A percentile compares a stretch with the other conserved stretches of the same genome.
phyloP scores from a whole-genome alignment of 345 rosid genomes.

The Brassica napus region DNA sequence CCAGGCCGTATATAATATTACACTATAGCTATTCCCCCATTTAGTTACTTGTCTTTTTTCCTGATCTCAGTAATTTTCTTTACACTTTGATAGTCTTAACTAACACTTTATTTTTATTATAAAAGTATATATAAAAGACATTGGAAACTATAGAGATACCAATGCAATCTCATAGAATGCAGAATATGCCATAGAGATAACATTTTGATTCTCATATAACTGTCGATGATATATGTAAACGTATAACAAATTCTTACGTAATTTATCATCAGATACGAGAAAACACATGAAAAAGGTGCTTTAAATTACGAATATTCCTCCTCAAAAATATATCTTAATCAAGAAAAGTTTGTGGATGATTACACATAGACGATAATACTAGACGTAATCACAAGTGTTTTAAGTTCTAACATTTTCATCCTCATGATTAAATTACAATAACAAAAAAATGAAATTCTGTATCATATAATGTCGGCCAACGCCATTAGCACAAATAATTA shows the following conservation, averaged over 20 bases:
- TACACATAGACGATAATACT: slow-evolving; percentile 21
- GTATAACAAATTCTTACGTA: slow-evolving; percentile 16
- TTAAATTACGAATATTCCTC: slow-evolving; percentile 28
- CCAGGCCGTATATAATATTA: neutral
- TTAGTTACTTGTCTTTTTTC: neutral
- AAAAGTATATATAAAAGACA: neutral
- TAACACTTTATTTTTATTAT: neutral
- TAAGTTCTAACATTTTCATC: slow-evolving; percentile 2
- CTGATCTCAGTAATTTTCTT: neutral
- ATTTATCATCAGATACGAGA: slow-evolving; percentile 19
- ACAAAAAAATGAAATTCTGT: neutral
- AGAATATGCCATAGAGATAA: slow-evolving; percentile 32
- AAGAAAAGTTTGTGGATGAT: slow-evolving; percentile 34
- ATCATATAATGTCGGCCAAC: neutral
- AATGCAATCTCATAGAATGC: neutral
- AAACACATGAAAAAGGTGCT: slow-evolving; percentile 34
- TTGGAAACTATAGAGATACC: slow-evolving; percentile 3
- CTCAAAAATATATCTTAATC: slow-evolving; percentile 16
- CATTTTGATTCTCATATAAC: slow-evolving; percentile 5
- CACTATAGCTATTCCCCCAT: neutral
- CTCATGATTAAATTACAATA: slow-evolving; percentile 9
- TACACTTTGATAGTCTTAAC: neutral
- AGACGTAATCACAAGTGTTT: slow-evolving; percentile 23
- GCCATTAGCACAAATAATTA: slow-evolving; percentile 16
- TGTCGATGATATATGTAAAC: slow-evolving; percentile 11